Evolutionary conservation across 2,329 filamentous ascomycete genomes (phyloP), one percentile per base, ranked within the genome.

Genomic region (Ilyonectria mors-panacis): DNA sequence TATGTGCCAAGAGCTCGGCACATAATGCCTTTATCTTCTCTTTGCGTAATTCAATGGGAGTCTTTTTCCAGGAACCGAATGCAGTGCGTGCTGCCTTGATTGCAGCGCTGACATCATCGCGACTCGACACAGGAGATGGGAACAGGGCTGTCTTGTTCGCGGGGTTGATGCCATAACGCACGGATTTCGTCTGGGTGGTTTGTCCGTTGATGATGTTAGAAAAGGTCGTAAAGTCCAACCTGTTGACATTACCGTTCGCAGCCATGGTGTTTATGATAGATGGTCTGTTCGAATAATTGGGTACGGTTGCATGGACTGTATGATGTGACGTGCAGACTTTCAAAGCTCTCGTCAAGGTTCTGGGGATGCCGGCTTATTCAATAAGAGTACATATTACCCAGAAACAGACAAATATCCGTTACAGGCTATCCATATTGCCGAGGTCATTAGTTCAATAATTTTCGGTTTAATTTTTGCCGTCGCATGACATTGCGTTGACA

Each of bases 181-280:
- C 47, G n/a, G 47, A n/a, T 30, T 50, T 15, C 2, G 47, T 50
- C 8, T 50, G 0, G 26, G 47, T 30, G 5, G 26, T 7, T 30
- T 50, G 13, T 15, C 47, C 47, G 47, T 50, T 50, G 47, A 50
- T 50, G 26, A 50, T 30, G 47, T 50, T 50, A 15, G 47, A 50
- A 50, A 50, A 50, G 15, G 26, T 19, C 1, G 47, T n/a, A 30
- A 50, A 50, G 47, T 50, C 47, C 15, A 50, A n/a, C 2, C 10
- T 28, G 21, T 50, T n/a, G 17, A 28, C 6, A 10, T 9, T 4
- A 3, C 17, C 23, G 5, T 4, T 28, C 12, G 26, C 15, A 30
- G 47, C 17, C 47, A 50, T 50, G 23, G 47, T 30, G 47, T 6
- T n/a, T 28, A 12, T 50, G 26, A 9, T 33, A 17, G 47, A n/a